phyloP scores from a whole-genome alignment of 331 rosid genomes.

The Pyrus hybrid region DNA sequence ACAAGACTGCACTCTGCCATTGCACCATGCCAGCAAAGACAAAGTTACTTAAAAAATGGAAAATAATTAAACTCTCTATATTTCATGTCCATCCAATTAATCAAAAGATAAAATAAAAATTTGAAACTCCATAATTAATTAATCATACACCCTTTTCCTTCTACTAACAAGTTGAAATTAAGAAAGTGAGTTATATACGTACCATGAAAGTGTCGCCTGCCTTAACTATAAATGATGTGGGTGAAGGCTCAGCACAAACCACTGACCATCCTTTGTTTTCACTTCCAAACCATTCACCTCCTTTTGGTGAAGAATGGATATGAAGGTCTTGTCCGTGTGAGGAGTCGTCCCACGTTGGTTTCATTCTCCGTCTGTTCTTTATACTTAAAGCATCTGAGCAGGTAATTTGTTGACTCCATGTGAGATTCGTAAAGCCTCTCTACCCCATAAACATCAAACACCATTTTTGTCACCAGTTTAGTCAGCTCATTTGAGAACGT shows the following conservation, averaged over 20 bases:
- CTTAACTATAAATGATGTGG: constrained; percentile 1
- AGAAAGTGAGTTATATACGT: not conserved
- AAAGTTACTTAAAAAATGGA: too few relatives aligned
- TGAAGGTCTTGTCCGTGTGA: constrained; percentile 14
- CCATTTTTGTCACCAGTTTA: constrained; percentile 15
- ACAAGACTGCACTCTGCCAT: constrained; percentile 11
- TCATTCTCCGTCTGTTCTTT: not conserved
- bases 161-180: not conserved
- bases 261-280: constrained; percentile 10
- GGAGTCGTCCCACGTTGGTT: not conserved
- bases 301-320: constrained; percentile 13
- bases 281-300: constrained; percentile 15
- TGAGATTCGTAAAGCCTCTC: constrained; percentile 5
- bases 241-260: constrained; percentile 10
- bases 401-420: constrained; percentile 1
- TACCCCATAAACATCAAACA: constrained; percentile 20
- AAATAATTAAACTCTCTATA: not conserved
- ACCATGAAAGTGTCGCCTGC: constrained; percentile 18
- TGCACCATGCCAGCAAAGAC: constrained; percentile 23
- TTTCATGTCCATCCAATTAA: not conserved
- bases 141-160: not conserved
- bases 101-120: not conserved
- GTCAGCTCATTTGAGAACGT: constrained; percentile 9
- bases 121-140: not conserved
- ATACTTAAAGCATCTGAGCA: constrained; percentile 7